phyloP scores from a whole-genome alignment of 2,329 filamentous ascomycete species.

The Lizonia empirigonia region DNA sequence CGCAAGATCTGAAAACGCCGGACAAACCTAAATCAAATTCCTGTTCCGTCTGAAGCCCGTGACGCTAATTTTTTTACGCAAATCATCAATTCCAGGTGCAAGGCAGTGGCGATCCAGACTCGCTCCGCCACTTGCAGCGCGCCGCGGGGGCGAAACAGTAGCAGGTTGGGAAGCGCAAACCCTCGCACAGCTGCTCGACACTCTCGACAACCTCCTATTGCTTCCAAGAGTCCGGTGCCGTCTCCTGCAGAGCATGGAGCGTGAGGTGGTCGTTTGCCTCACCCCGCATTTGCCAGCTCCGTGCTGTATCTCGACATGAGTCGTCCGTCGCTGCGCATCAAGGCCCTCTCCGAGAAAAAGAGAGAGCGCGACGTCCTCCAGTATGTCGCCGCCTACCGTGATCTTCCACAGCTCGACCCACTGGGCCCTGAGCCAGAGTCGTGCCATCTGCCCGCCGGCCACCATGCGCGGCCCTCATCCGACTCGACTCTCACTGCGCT shows the following conservation, averaged over 20 bases:
- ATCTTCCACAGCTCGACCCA: conserved; percentile 28
- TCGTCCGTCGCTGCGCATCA: conserved; percentile 2
- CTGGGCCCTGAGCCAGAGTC: conserved; percentile 7
- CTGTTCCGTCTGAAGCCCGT: background rate
- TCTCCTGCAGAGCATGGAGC: conserved; percentile 7
- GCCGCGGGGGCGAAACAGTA: conserved; percentile 5
- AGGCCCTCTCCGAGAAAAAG: conserved; percentile 21
- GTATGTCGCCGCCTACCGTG: conserved; percentile 34
- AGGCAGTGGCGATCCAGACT: conserved; percentile 10
- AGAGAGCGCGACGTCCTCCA: conserved; percentile 37
- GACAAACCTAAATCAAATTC: background rate
- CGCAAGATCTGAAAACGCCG: background rate
- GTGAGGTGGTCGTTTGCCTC: background rate
- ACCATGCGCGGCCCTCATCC: conserved; percentile 27
- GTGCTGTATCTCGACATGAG: conserved; percentile 5
- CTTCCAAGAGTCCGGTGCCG: background rate
- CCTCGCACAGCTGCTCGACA: conserved; percentile 3
- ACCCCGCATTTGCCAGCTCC: conserved; percentile 1
- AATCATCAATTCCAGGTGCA: conserved; percentile 1
- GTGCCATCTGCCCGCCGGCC: conserved; percentile 15
- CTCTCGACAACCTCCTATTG: background rate
- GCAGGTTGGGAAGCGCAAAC: background rate
- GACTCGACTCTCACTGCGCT: conserved; percentile 44
- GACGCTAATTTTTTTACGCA: too few relatives aligned
- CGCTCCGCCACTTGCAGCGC: background rate